phyloP scores from a whole-genome alignment of 306 rosid genomes.

The Ormosia semicastrata region DNA sequence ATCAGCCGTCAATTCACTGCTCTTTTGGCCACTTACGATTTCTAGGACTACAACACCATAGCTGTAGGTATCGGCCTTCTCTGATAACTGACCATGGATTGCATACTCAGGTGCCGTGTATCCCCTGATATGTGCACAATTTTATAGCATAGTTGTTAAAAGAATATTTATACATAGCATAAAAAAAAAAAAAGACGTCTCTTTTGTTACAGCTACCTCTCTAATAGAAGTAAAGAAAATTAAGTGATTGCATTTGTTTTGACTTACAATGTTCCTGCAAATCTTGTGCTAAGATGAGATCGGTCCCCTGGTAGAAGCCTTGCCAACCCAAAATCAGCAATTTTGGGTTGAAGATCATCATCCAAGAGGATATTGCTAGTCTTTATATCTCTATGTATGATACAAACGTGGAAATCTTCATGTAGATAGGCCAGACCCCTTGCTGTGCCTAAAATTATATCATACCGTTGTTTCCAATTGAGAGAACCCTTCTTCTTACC shows the following conservation, averaged over 20 bases:
- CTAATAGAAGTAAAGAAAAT: background rate
- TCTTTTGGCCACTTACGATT: conserved; percentile 61
- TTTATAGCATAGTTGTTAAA: background rate
- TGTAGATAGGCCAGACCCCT: conserved; percentile 67
- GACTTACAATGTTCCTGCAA: conserved; percentile 77
- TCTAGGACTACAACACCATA: conserved; percentile 71
- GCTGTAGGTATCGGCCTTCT: conserved; percentile 69
- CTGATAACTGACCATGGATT: conserved; percentile 71
- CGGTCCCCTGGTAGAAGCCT: conserved; percentile 61
- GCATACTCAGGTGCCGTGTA: conserved; percentile 82
- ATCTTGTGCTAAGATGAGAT: conserved; percentile 66
- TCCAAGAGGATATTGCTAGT: conserved; percentile 65
- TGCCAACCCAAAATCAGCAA: conserved; percentile 79
- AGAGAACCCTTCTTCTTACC: conserved; percentile 53
- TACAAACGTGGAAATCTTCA: conserved; percentile 69
- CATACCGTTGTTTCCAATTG: conserved; percentile 58
- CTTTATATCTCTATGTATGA: conserved; percentile 81
- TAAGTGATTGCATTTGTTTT: background rate
- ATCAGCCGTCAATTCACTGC: conserved; percentile 42
- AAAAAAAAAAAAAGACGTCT: background rate
- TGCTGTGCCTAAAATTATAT: conserved; percentile 65
- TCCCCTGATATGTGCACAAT: conserved; percentile 39
- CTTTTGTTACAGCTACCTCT: background rate
- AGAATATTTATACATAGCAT: background rate
- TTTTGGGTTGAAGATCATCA: conserved; percentile 56